A percentile compares a stretch with the other conserved stretches of the same genome.
Evolutionary conservation across 768 basidiomycete genomes (phyloP).

Genomic region (Termitomyces sp.): DNA sequence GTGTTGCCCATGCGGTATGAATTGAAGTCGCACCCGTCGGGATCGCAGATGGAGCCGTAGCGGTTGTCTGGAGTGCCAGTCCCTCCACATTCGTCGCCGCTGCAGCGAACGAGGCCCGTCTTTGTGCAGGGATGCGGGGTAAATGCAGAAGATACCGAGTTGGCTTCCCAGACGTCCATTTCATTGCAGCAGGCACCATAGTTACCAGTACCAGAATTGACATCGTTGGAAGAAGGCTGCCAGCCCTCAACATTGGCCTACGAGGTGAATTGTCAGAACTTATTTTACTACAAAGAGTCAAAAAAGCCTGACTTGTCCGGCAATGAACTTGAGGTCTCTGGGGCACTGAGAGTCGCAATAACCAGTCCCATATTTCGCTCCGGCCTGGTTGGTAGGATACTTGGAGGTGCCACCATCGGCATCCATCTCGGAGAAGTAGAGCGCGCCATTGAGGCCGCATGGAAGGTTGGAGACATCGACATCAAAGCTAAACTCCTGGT

Average conservation of each 20-base stretch:
- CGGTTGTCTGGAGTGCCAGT: conserved; percentile 19
- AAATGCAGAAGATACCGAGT: conserved; percentile 43
- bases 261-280: background rate
- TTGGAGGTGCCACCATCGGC: conserved; percentile 45
- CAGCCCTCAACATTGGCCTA: background rate
- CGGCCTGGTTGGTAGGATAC: conserved; percentile 49
- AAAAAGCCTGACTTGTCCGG: conserved; percentile 37
- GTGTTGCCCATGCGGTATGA: conserved; percentile 47
- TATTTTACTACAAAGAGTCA: background rate
- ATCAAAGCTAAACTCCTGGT: conserved; percentile 2
- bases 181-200: conserved; percentile 50
- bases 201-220: conserved; percentile 40
- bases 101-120: conserved; percentile 36
- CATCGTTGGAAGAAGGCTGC: conserved; percentile 22
- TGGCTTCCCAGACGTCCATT: conserved; percentile 61
- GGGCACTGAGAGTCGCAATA: conserved; percentile 67
- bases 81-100: conserved; percentile 31
- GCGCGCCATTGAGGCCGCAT: conserved; percentile 47
- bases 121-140: conserved; percentile 48
- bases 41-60: conserved; percentile 34
- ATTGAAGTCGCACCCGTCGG: conserved; percentile 41
- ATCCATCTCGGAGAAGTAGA: conserved; percentile 40
- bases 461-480: conserved; percentile 47
- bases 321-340: conserved; percentile 56
- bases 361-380: conserved; percentile 53